Evolutionary conservation across 192 early-diverging fungal species (phyloP).

Genomic region (Linnemannia exigua): DNA sequence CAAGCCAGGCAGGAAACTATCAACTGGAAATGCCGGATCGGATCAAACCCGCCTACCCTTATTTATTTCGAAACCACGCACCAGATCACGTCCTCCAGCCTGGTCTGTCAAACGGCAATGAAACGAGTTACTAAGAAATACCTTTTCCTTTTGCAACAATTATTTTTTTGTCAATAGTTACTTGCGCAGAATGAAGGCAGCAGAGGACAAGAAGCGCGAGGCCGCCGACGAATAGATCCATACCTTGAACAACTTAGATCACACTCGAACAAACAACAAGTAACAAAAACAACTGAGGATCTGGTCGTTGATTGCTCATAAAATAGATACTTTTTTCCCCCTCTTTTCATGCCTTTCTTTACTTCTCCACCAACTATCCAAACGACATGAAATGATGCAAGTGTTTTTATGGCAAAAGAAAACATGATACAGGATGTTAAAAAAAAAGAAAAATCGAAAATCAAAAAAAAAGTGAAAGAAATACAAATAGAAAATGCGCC

Average conservation of each 20-base stretch:
- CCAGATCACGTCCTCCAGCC: neutral
- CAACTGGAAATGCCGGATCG: too few species aligned
- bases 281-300: neutral
- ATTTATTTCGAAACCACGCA: neutral
- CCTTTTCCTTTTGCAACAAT: neutral
- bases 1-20: too few species aligned
- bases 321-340: neutral
- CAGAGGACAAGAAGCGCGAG: slow-evolving; percentile 54
- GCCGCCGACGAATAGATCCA: slow-evolving; percentile 30
- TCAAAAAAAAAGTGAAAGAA: neutral
- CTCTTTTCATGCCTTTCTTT: neutral
- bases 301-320: neutral
- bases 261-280: neutral
- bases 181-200: slow-evolving; percentile 52
- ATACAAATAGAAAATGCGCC: neutral
- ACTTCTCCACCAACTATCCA: neutral
- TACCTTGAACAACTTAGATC: neutral
- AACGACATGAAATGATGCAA: neutral
- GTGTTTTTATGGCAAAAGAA: neutral
- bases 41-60: neutral
- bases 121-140: neutral
- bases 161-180: slow-evolving; percentile 14
- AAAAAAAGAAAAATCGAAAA: neutral
- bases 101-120: neutral
- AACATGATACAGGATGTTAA: neutral